These are phyloP conservation scores for Mortierella polycephala DNA, from an alignment of 371 early-diverging fungal genomes.

Conservation along the genomic window DNA sequence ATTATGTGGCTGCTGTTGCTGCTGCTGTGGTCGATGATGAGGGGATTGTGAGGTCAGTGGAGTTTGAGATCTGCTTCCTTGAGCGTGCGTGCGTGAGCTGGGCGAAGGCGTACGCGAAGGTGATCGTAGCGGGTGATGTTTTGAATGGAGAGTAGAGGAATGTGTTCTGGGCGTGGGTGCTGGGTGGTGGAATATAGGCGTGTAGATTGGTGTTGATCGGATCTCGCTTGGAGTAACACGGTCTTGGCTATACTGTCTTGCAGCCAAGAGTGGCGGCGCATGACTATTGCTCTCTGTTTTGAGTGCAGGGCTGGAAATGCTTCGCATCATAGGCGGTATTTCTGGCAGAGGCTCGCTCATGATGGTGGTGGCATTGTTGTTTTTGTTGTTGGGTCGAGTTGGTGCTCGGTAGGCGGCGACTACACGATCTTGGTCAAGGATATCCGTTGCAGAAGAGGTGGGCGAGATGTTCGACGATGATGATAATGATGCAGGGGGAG, in stretches of 20 bases:
- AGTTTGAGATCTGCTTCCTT: not conserved
- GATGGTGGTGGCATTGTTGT: not conserved
- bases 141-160: not conserved
- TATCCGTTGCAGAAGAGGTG: conserved; percentile 3
- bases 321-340: not conserved
- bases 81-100: not conserved
- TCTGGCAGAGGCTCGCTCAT: conserved; percentile 14
- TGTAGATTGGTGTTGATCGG: conserved; percentile 19
- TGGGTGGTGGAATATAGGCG: conserved; percentile 22
- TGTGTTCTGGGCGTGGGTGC: not conserved
- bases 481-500: conserved; percentile 14
- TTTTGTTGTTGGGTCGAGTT: conserved; percentile 1
- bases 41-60: not conserved
- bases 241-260: too few species aligned
- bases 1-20: too few species aligned
- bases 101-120: conserved; percentile 28
- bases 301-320: conserved; percentile 1
- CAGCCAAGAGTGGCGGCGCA: not conserved
- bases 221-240: conserved; percentile 6
- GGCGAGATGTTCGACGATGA: conserved; percentile 17
- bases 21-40: too few species aligned
- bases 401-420: conserved; percentile 4
- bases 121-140: not conserved
- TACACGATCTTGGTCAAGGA: not conserved
- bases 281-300: not conserved